These are phyloP conservation scores for Periconia sp. DNA, from an alignment of 2,329 filamentous ascomycete species.

Conservation along the genomic window DNA sequence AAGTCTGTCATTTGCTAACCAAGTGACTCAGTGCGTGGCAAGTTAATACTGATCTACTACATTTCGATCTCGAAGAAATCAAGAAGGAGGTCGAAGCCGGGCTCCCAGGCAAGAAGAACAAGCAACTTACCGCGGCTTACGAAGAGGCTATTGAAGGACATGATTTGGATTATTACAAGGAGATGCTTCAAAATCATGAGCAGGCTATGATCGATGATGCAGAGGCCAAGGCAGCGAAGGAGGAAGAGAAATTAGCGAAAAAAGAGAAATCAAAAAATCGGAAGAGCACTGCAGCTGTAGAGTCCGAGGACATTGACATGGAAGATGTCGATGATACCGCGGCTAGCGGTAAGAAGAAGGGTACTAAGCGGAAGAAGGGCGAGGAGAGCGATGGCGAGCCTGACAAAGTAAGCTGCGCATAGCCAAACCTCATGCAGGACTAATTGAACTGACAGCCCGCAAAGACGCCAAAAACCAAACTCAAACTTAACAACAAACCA, in stretches of 20 bases:
- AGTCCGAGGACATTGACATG: conserved; percentile 43
- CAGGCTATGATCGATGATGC: conserved; percentile 57
- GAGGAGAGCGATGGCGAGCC: conserved; percentile 68
- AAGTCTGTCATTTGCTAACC: conserved; percentile 7
- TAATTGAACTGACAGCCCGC: conserved; percentile 44
- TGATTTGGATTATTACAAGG: conserved; percentile 80
- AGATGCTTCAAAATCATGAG: conserved; percentile 65
- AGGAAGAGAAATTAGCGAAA: conserved; percentile 62
- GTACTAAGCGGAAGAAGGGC: conserved; percentile 64
- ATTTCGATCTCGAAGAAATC: conserved; percentile 74
- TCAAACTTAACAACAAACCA: conserved; percentile 48
- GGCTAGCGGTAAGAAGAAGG: conserved; percentile 62
- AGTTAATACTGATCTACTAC: conserved; percentile 77
- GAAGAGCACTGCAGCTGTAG: conserved; percentile 39
- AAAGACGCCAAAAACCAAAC: conserved; percentile 55
- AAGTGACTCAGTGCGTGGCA: conserved; percentile 75
- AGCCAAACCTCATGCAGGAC: conserved; percentile 1
- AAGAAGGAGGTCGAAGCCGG: conserved; percentile 69
- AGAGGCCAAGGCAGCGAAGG: conserved; percentile 63
- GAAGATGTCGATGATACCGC: conserved; percentile 46
- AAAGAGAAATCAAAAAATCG: conserved; percentile 57
- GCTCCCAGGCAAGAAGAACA: conserved; percentile 83
- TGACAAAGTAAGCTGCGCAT: conserved; percentile 52
- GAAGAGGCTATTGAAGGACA: conserved; percentile 76
- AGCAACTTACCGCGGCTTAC: conserved; percentile 78